Evolutionary conservation across 2,329 filamentous ascomycete genomes (phyloP).

Genomic region (Zasmidium angulare): DNA sequence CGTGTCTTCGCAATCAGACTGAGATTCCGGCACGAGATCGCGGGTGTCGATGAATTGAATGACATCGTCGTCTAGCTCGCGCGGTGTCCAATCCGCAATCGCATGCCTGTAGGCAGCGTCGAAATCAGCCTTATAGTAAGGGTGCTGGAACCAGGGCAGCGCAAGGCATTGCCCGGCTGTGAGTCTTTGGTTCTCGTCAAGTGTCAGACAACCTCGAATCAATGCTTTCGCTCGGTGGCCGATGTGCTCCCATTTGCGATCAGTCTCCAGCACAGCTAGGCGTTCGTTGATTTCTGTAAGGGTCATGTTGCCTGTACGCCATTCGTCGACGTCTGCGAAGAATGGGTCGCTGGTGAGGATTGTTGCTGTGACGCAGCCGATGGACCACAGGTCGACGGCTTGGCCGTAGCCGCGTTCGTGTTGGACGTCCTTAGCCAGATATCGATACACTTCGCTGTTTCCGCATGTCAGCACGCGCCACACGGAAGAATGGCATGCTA

Average conservation of each 20-base stretch:
- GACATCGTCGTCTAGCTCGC: constrained; percentile 9
- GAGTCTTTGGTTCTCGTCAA: constrained; percentile 52
- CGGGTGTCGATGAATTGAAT: constrained; percentile 22
- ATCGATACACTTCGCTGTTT: constrained; percentile 37
- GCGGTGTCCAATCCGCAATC: constrained; percentile 51
- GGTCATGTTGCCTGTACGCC: constrained; percentile 21
- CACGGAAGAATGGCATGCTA: constrained; percentile 20
- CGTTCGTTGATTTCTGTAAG: constrained; percentile 23
- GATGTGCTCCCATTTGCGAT: constrained; percentile 41
- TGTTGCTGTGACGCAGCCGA: constrained; percentile 56
- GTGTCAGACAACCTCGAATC: constrained; percentile 51
- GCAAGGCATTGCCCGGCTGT: constrained; percentile 54
- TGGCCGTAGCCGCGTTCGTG: constrained; percentile 52
- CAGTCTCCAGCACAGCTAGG: constrained; percentile 45
- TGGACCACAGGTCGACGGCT: constrained; percentile 62
- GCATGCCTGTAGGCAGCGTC: constrained; percentile 52
- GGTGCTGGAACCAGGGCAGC: constrained; percentile 59
- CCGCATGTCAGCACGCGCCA: constrained; percentile 6
- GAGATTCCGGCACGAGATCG: constrained; percentile 1
- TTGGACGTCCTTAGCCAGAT: constrained; percentile 20
- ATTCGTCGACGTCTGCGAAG: constrained; percentile 40
- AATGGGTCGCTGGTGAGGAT: constrained; percentile 53
- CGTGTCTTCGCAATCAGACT: background rate
- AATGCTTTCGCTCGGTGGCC: constrained; percentile 52
- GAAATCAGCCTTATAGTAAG: constrained; percentile 47